Percentiles rank a stretch among this genome's conserved stretches.
Conservation (phyloP, 75 land plant genomes). For the Pinus taeda region DNA sequence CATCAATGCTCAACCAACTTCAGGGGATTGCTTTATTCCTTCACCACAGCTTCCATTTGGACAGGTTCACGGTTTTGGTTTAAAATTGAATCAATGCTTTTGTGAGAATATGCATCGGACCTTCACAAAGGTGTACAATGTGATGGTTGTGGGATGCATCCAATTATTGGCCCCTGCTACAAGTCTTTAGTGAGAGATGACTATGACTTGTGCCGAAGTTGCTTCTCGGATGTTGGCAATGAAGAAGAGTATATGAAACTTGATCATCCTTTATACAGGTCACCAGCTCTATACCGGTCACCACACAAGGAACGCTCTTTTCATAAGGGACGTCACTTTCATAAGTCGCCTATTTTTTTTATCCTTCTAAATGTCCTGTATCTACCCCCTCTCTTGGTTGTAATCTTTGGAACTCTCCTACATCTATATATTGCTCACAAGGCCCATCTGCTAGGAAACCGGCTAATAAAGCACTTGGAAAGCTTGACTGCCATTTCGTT, state of each 20-base stretch:
- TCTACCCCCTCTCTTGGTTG: background rate
- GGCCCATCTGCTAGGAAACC: conserved; percentile 20
- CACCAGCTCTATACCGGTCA: conserved; percentile 16
- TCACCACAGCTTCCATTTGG: background rate
- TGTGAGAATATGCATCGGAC: background rate
- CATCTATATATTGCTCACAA: background rate
- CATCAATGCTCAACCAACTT: background rate
- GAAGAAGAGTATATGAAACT: conserved; percentile 62
- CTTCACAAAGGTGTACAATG: conserved; percentile 66
- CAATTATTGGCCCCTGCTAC: conserved; percentile 81
- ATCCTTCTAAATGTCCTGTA: background rate
- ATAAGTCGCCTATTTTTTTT: background rate
- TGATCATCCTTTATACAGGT: conserved; percentile 38
- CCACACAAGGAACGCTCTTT: conserved; percentile 4
- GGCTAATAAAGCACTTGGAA: conserved; percentile 15
- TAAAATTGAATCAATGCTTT: background rate
- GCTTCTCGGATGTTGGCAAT: conserved; percentile 62
- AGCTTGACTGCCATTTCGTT: conserved; percentile 79
- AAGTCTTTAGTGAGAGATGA: conserved; percentile 72
- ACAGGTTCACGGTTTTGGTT: background rate
- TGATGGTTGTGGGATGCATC: conserved; percentile 86
- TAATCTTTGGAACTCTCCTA: too few relatives aligned
- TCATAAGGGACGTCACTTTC: conserved; percentile 10
- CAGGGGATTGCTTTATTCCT: background rate
- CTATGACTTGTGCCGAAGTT: conserved; percentile 82